A percentile compares a stretch with the other conserved stretches of the same genome.
These are phyloP conservation scores for Penicillium sp. DNA, from an alignment of 2,329 filamentous ascomycete species.

Conservation along the genomic window DNA sequence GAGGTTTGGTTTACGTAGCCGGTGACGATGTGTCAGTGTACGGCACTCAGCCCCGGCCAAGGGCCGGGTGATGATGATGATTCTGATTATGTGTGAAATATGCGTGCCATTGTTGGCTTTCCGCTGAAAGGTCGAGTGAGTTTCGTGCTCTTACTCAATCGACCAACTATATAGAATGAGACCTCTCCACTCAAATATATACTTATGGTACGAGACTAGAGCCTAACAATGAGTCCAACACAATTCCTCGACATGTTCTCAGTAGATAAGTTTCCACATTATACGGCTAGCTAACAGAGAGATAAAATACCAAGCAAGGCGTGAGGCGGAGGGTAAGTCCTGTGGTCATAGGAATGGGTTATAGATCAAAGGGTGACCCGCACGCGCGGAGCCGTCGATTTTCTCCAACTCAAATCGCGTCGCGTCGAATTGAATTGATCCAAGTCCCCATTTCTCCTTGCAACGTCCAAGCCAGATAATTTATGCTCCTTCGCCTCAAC, in stretches of 20 bases:
- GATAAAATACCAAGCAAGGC: no score
- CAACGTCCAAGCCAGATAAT: slow-evolving; percentile 7
- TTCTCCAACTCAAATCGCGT: background rate
- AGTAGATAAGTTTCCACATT: background rate
- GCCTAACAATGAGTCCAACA: background rate
- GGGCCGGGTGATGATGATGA: background rate
- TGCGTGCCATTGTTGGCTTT: background rate
- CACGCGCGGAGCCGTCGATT: background rate
- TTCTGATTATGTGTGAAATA: background rate
- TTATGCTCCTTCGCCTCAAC: background rate
- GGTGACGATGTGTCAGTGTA: background rate
- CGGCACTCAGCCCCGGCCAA: no score
- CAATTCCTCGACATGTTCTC: background rate
- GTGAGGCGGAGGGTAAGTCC: background rate
- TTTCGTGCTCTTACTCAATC: background rate
- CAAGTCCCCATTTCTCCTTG: slow-evolving; percentile 23
- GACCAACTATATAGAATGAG: background rate
- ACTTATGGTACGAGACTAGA: background rate
- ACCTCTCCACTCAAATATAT: background rate
- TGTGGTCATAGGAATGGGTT: background rate
- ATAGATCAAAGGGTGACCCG: background rate
- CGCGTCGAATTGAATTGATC: slow-evolving; percentile 28
- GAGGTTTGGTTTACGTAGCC: background rate
- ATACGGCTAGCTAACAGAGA: no score
- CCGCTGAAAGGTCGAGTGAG: background rate